Evolutionary conservation across 371 early-diverging fungal genomes (phyloP), one percentile per base, ranked within the genome.

Genomic region (Haplosporangium sp.): DNA sequence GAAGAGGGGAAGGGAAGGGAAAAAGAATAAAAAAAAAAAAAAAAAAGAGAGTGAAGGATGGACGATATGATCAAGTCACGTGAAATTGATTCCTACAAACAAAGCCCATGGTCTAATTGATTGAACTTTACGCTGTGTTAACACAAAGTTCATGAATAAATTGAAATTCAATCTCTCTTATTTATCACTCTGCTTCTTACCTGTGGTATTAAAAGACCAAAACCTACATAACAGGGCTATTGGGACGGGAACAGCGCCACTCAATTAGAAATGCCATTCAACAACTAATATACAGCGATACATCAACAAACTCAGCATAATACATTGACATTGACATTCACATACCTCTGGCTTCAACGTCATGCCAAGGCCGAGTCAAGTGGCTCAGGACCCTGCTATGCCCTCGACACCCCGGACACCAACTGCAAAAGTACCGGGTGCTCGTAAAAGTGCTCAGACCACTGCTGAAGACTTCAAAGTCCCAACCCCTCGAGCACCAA

Each of bases 401-500:
- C 48, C 66, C 2, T 47, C 58, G 7, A 59, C 60, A 4, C 59
- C 67, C 15, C 67, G 67, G 19, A 67, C 67, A 39, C 61, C 50
- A 42, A 38, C 61, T 2, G 11, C 67, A 7, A 67, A 35, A 52
- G 38, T 44, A 52, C 48, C 27, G 27, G 50, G 52, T 7, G 20
- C 67, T 50, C 61, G 40, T 8, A 60, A 50, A 8, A 37, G 52
- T 13, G 53, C 55, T 27, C 9, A 61, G 8, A 35, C 34, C 19
- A 53, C 48, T 19, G 52, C 11, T 4, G 38, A 61, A 17, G 61
- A 20, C 20, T 56, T 38, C 27, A 40, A 52, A 15, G 34, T 50
- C 5, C n/a, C 50, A 4, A 52, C 67, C 27, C 67, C 67, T 27
- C 15, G 40, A 20, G 67, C 67, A 13, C 67, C 67, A 13, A 67